Conservation (phyloP, 768 basidiomycete genomes). For the Russula griseocarnosa region DNA sequence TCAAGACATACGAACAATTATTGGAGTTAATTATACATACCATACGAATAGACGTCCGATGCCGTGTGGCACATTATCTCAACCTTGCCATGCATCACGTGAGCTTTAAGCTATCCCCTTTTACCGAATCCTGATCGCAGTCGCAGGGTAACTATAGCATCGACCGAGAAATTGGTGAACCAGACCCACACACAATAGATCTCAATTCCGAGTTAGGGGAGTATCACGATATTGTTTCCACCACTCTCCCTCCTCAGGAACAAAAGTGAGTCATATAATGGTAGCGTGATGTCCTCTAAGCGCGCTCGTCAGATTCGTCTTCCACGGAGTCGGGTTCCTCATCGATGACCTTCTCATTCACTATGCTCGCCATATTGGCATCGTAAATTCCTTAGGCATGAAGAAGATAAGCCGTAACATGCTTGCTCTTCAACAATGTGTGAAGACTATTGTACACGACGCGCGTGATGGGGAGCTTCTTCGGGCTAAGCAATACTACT, state of each 20-base stretch:
- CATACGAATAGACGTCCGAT: slow-evolving; percentile 82
- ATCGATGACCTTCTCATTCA: slow-evolving; percentile 81
- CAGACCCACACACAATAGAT: slow-evolving; percentile 84
- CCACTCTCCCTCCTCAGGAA: slow-evolving; percentile 59
- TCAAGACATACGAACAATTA: slow-evolving; percentile 87
- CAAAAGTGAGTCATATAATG: slow-evolving; percentile 49
- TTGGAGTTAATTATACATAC: slow-evolving; percentile 83
- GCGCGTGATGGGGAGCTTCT: slow-evolving; percentile 64
- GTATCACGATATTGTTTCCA: slow-evolving; percentile 65
- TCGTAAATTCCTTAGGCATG: slow-evolving; percentile 71
- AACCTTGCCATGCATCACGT: slow-evolving; percentile 61
- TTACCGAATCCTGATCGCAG: slow-evolving; percentile 1
- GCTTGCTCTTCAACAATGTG: slow-evolving; percentile 85
- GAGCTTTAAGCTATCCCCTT: not conserved
- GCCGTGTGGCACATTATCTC: slow-evolving; percentile 70
- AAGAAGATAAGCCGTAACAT: slow-evolving; percentile 87
- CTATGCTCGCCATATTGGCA: slow-evolving; percentile 64
- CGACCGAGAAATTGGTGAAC: slow-evolving; percentile 82
- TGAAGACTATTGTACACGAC: slow-evolving; percentile 69
- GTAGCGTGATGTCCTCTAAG: slow-evolving; percentile 22
- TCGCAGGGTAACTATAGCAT: slow-evolving; percentile 78
- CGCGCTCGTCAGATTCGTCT: slow-evolving; percentile 62
- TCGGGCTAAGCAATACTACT: slow-evolving; percentile 74
- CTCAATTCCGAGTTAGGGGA: slow-evolving; percentile 75
- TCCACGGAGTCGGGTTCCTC: slow-evolving; percentile 77